A percentile compares a stretch with the other conserved stretches of the same genome.
phyloP scores from a whole-genome alignment of 352 stramenopile species.

The Globisporangium iwayamae region DNA sequence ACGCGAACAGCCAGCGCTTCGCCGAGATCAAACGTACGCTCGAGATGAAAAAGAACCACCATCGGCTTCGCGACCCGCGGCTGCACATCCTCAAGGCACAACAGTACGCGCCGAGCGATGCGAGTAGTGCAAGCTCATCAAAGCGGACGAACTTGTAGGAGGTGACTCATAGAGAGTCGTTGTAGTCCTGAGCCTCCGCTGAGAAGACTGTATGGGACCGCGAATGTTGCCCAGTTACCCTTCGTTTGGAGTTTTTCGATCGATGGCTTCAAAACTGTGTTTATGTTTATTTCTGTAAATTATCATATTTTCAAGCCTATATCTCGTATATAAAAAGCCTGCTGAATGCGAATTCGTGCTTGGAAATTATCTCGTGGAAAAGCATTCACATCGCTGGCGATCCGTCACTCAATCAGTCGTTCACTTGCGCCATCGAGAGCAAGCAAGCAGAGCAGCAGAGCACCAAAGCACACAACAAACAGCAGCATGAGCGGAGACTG shows the following conservation, averaged over 20 bases:
- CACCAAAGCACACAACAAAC: background rate
- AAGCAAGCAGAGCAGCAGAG: background rate
- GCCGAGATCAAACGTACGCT: conserved; percentile 36
- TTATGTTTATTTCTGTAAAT: too few species aligned
- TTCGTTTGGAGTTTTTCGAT: too few species aligned
- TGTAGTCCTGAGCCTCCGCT: too few species aligned
- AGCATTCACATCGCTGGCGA: background rate
- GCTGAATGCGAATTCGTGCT: conserved; percentile 3
- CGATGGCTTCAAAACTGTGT: too few species aligned
- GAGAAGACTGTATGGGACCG: too few species aligned
- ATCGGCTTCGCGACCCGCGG: conserved; percentile 29
- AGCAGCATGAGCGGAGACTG: conserved; percentile 16
- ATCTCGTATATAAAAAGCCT: too few species aligned
- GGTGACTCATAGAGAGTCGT: too few species aligned
- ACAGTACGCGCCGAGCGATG: conserved; percentile 11
- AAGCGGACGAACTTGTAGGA: background rate
- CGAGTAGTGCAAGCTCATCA: background rate
- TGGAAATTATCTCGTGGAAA: background rate
- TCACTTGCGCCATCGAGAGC: background rate
- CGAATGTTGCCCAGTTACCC: too few species aligned
- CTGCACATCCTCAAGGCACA: conserved; percentile 51
- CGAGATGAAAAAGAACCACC: conserved; percentile 23
- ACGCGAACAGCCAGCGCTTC: conserved; percentile 41
- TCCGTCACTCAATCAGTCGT: background rate
- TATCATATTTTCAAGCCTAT: background rate